Conservation (phyloP, 2,329 filamentous ascomycete species). For the Penicillium sp. region DNA sequence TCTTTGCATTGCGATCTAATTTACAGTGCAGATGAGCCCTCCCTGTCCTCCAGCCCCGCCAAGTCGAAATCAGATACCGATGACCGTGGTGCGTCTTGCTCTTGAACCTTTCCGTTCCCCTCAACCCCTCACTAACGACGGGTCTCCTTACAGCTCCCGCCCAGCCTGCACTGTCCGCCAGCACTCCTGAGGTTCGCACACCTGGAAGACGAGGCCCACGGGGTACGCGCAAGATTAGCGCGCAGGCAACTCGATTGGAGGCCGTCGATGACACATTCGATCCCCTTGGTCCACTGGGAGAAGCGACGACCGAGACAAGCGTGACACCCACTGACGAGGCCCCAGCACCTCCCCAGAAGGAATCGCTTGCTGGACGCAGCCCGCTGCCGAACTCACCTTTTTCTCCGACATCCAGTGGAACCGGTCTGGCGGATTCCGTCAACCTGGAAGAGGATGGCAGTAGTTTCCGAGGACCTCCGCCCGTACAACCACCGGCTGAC, state of each 20-base stretch:
- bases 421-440: constrained; percentile 59
- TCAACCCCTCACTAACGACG: constrained; percentile 20
- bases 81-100: constrained; percentile 29
- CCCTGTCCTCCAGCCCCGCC: constrained; percentile 34
- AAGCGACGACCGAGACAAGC: constrained; percentile 35
- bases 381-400: constrained; percentile 37
- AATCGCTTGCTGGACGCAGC: constrained; percentile 41
- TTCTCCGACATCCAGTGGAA: constrained; percentile 47
- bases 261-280: constrained; percentile 60
- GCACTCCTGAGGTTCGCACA: constrained; percentile 45
- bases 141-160: constrained; percentile 25
- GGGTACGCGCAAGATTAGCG: constrained; percentile 54
- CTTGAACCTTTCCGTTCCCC: constrained; percentile 2
- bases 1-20: constrained; percentile 24
- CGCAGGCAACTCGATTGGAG: constrained; percentile 59
- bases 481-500: constrained; percentile 51
- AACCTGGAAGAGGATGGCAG: constrained; percentile 67
- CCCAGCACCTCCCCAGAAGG: constrained; percentile 58
- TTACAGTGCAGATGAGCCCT: constrained; percentile 43
- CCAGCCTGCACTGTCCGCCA: constrained; percentile 32
- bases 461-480: constrained; percentile 59
- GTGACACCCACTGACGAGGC: constrained; percentile 49
- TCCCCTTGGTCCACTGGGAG: constrained; percentile 58
- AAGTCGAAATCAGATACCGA: constrained; percentile 27
- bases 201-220: constrained; percentile 49